Evolutionary conservation across 176 grass and related monocot species (phyloP), one percentile per base, ranked within the genome.

Genomic region (Cymbopogon citratus): DNA sequence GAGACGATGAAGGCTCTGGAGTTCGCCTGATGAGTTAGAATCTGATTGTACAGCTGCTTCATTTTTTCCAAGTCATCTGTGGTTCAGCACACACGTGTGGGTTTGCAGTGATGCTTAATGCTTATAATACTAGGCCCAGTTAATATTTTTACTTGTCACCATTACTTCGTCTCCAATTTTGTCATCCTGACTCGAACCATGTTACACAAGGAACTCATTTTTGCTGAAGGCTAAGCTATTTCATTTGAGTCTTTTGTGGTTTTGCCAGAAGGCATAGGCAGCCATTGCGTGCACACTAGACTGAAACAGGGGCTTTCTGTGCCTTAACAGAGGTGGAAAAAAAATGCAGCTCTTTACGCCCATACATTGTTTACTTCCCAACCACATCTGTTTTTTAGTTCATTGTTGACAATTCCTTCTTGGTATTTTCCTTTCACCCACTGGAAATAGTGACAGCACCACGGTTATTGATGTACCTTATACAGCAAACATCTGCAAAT

Each of bases 1-100:
- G 63, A 91, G 75, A 43, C 70, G 90, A 45, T 89, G 86, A 92
- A 86, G 64, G 21, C 59, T n/a, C 19, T 69, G 11, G 35, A 72
- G 3, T 8, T 69, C 13, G 26, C 45, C 46, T 40, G 35, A 46
- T 36, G 66, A 23, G 56, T 29, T 82, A 48, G 35, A 66, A 66
- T 77, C n/a, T 23, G 1, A 73, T 80, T 59, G 63, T 89, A 85
- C 54, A 3, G 25, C 35, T 54, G 43, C 33, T 44, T 45, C 52
- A 74, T 44, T 33, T 56, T 1, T 12, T 14, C 38, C 3, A 24
- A 12, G 5, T 23, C 12, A 8, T 21, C 29, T 49, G 1, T 63
- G 7, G 6, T 63, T 77, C 36, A 43, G 15, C 25, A 25, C 16
- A 25, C 13, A 48, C 3, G 0, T n/a, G 18, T 51, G 41, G 62